phyloP scores from a whole-genome alignment of 176 grass and related monocot genomes.

The barley (Hordeum vulgare) region MorexV3_pseudomolecules_assembly NC_058520.1:456472386-456472885 shows the following conservation, averaged over 20 bases:
- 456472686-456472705: background rate
- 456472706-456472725: background rate
- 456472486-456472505: background rate
- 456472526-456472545: constrained; percentile 16
- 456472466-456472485: background rate
- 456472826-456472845: background rate
- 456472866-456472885: no score
- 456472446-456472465: background rate
- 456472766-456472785: no score
- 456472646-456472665: background rate
- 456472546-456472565: background rate
- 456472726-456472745: background rate
- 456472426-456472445: constrained; percentile 19
- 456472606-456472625: background rate
- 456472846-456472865: background rate
- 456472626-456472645: background rate
- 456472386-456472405: background rate
- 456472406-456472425: constrained; percentile 8
- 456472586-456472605: background rate
- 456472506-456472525: constrained; percentile 3
- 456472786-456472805: background rate
- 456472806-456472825: background rate
- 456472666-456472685: background rate
- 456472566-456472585: background rate
- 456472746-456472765: background rate